Conservation (phyloP, 225 moss, liverwort and hornwort genomes). For the Marchantia polymorpha region DNA sequence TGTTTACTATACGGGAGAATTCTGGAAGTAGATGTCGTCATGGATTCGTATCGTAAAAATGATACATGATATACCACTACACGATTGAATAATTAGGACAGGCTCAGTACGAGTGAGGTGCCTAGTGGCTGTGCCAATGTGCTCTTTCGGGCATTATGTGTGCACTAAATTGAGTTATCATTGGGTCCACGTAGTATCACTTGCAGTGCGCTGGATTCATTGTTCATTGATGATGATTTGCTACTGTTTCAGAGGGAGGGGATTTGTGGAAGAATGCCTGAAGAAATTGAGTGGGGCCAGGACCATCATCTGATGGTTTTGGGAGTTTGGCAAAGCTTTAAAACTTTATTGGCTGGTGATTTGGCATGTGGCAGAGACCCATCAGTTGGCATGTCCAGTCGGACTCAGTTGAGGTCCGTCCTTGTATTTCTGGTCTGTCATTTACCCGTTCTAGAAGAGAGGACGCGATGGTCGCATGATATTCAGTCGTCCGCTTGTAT, state of each 20-base stretch:
- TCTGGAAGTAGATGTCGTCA: neutral
- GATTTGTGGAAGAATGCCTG: constrained; percentile 9
- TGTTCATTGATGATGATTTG: neutral
- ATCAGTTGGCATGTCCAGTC: constrained; percentile 35
- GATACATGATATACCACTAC: too few relatives aligned
- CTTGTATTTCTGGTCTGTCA: constrained; percentile 29
- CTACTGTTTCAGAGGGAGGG: neutral
- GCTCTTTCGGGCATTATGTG: neutral
- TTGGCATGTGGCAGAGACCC: constrained; percentile 37
- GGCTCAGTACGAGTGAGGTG: neutral
- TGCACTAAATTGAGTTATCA: neutral
- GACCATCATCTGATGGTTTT: neutral
- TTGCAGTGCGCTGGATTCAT: neutral
- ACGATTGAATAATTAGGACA: too few relatives aligned
- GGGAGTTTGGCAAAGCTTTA: constrained; percentile 19
- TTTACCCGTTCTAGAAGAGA: neutral
- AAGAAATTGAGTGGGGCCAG: constrained; percentile 7
- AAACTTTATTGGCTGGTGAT: constrained; percentile 28
- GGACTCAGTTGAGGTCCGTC: constrained; percentile 43
- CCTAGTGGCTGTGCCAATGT: neutral
- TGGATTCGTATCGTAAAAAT: neutral
- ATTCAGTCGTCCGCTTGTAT: neutral
- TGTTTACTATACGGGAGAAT: neutral
- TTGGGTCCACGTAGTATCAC: too few relatives aligned
- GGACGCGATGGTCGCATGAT: neutral